Conservation (phyloP, 768 basidiomycete species). For the Phylloporus sp. region DNA sequence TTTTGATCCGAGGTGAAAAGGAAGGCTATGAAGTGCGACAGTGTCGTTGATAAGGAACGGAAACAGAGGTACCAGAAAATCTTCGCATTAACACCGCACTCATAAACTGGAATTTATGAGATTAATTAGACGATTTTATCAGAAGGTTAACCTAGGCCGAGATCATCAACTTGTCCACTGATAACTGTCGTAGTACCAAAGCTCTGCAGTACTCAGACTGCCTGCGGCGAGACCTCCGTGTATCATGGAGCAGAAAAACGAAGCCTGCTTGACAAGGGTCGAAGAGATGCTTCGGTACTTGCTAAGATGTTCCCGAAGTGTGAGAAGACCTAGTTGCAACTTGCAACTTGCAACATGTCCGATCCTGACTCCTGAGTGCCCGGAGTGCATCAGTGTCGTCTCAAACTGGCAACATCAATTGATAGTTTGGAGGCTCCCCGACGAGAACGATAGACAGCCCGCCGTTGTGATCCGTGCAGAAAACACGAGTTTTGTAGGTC, state of each 20-base stretch:
- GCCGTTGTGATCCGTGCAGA: too few species aligned
- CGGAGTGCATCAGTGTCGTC: neutral
- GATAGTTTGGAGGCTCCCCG: neutral
- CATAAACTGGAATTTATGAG: neutral
- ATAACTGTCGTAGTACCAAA: neutral
- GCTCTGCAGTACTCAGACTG: neutral
- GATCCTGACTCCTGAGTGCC: neutral
- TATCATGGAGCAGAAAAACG: neutral
- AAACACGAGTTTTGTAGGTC: too few species aligned
- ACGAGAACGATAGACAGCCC: too few species aligned
- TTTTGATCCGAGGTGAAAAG: neutral
- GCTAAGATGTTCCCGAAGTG: too few species aligned
- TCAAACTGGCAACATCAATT: neutral
- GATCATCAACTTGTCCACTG: neutral
- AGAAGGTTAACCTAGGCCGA: neutral
- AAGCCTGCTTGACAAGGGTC: neutral
- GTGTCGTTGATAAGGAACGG: neutral
- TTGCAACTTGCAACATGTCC: too few species aligned
- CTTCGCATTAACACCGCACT: too few species aligned
- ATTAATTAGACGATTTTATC: neutral
- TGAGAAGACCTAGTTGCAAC: too few species aligned
- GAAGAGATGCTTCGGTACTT: neutral
- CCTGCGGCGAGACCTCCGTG: neutral
- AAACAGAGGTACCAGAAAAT: too few species aligned
- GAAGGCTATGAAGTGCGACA: neutral